Evolutionary conservation across 441 rosid genomes (phyloP).

Genomic region (Erysimum cheiri): DNA sequence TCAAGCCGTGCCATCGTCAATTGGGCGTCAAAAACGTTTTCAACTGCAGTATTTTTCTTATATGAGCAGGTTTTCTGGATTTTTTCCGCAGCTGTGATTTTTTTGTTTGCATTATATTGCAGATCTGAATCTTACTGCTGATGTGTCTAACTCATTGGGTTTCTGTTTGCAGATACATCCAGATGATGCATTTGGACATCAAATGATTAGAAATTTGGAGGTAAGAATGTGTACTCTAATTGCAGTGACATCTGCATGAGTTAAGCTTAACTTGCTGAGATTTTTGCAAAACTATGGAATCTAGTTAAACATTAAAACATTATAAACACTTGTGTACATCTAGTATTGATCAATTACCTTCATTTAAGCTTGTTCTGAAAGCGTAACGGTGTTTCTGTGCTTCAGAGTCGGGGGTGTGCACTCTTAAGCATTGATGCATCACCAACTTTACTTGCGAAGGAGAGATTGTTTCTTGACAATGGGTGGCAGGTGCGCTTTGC

Average conservation of each 20-base stretch:
- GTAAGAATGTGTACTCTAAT: conserved; percentile 47
- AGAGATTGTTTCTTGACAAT: conserved; percentile 79
- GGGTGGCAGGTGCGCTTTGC: conserved; percentile 89
- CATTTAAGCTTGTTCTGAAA: conserved; percentile 18
- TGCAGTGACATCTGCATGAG: conserved; percentile 24
- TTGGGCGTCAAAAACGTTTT: conserved; percentile 81
- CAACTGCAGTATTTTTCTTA: conserved; percentile 84
- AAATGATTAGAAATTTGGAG: conserved; percentile 97
- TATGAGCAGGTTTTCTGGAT: conserved; percentile 81
- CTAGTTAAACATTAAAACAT: conserved; percentile 5
- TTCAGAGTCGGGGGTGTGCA: conserved; percentile 93
- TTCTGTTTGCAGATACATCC: conserved; percentile 79
- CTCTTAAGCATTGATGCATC: conserved; percentile 82
- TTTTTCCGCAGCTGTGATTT: conserved; percentile 19
- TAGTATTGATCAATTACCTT: conserved; percentile 12
- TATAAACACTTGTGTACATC: conserved; percentile 14
- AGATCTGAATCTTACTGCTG: conserved; percentile 13
- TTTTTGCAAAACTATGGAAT: conserved; percentile 26
- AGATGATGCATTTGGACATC: conserved; percentile 97
- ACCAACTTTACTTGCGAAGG: conserved; percentile 86
- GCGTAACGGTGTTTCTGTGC: conserved; percentile 27
- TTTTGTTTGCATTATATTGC: conserved; percentile 10
- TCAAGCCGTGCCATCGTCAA: conserved; percentile 75
- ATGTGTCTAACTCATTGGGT: conserved; percentile 27
- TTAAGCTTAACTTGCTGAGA: conserved; percentile 19